A percentile compares a stretch with the other conserved stretches of the same genome.
Conservation (phyloP, 2,329 filamentous ascomycete genomes). For the Pseudopithomyces maydicus region DNA sequence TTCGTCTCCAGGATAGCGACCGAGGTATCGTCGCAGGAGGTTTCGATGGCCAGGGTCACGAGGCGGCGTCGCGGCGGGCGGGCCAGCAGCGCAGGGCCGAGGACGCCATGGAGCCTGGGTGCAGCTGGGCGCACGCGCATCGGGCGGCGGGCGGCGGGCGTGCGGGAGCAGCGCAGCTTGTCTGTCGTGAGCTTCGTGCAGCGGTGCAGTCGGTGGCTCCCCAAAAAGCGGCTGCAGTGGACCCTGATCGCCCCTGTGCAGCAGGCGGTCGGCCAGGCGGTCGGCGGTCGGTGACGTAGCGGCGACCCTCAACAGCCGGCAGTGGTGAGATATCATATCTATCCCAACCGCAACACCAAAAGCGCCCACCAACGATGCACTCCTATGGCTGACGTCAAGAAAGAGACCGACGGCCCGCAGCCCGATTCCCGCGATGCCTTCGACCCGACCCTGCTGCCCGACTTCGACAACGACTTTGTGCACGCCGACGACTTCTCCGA, state of each 20-base stretch:
- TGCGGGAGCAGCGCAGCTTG: background rate
- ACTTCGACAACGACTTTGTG: conserved; percentile 79
- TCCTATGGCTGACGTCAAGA: conserved; percentile 51
- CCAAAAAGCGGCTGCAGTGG: background rate
- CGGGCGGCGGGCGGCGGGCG: background rate
- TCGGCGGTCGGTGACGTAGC: background rate
- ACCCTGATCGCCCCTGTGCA: background rate
- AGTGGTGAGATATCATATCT: too few species aligned
- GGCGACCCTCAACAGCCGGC: too few species aligned
- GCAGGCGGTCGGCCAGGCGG: background rate
- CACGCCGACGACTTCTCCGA: conserved; percentile 72
- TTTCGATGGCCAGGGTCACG: conserved; percentile 73
- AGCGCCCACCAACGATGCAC: background rate
- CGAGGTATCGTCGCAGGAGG: conserved; percentile 90
- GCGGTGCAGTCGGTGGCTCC: too few species aligned
- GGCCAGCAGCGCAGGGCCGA: conserved; percentile 1
- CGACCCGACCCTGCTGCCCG: conserved; percentile 74
- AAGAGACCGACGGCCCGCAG: conserved; percentile 58
- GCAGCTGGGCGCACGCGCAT: conserved; percentile 26
- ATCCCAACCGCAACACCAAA: conserved; percentile 23
- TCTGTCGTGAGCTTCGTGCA: too few species aligned
- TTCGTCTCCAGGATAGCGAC: conserved; percentile 77
- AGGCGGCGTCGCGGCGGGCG: conserved; percentile 19
- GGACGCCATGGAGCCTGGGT: conserved; percentile 7
- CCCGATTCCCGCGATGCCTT: conserved; percentile 68